phyloP scores from a whole-genome alignment of 2,329 filamentous ascomycete species.

The Talaromyces sp. region DNA sequence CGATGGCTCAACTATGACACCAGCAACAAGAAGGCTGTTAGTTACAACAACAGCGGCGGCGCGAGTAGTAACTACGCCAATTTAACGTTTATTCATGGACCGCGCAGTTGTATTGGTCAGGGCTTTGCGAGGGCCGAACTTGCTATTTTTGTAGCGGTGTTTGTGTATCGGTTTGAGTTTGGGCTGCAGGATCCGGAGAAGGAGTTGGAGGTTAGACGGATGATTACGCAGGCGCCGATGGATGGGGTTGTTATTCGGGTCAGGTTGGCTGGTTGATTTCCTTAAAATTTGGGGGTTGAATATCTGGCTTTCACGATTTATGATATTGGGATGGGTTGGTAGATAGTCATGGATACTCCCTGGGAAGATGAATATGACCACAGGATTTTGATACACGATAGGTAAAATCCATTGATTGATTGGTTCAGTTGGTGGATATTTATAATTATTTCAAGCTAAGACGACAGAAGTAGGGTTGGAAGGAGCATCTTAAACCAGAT shows the following conservation, averaged over 20 bases:
- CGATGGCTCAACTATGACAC: slow-evolving; percentile 56
- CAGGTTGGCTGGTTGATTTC: slow-evolving; percentile 51
- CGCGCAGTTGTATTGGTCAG: slow-evolving; percentile 24
- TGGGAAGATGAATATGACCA: too few species aligned
- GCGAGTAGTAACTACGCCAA: slow-evolving; percentile 51
- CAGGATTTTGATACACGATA: too few species aligned
- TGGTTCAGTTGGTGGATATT: too few species aligned
- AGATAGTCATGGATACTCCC: too few species aligned
- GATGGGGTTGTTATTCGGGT: slow-evolving; percentile 67
- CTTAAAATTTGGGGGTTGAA: too few species aligned
- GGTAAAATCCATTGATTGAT: too few species aligned
- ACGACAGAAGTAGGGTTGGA: too few species aligned
- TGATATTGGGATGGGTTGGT: too few species aligned
- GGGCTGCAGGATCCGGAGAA: slow-evolving; percentile 58
- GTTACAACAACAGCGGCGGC: slow-evolving; percentile 56
- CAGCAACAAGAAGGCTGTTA: slow-evolving; percentile 23
- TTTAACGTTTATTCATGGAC: slow-evolving; percentile 26
- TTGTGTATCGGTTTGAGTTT: slow-evolving; percentile 68
- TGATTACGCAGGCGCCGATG: slow-evolving; percentile 66
- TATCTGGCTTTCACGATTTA: too few species aligned
- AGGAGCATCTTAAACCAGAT: too few species aligned
- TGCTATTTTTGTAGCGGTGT: slow-evolving; percentile 70
- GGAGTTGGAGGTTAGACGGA: slow-evolving; percentile 62
- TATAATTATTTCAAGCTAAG: too few species aligned
- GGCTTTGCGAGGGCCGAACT: slow-evolving; percentile 63